Evolutionary conservation across 2,329 filamentous ascomycete genomes (phyloP).

Genomic region (Grosmannia huntii): DNA sequence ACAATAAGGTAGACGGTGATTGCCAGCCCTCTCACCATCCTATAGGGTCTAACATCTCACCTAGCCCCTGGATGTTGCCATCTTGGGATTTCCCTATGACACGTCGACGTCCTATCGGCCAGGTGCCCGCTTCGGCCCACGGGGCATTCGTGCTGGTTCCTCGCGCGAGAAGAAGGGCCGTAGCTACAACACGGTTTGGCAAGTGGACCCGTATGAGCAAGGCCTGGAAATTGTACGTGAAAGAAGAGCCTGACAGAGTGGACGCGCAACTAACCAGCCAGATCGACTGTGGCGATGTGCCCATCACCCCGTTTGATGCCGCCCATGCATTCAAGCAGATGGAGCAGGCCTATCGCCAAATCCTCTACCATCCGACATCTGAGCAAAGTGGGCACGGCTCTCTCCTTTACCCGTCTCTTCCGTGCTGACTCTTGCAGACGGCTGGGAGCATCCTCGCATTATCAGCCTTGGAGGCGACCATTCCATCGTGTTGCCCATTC

Average conservation of each 20-base stretch:
- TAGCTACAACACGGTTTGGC: conserved; percentile 10
- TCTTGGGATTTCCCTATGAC: conserved; percentile 12
- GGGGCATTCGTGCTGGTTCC: conserved; percentile 10
- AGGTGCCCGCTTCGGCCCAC: conserved; percentile 11
- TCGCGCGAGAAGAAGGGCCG: conserved; percentile 10
- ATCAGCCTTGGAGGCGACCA: conserved; percentile 18
- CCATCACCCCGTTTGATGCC: conserved; percentile 13
- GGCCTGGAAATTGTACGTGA: conserved; percentile 1
- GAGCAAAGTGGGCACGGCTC: neutral
- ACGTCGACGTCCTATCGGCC: conserved; percentile 11
- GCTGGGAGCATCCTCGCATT: conserved; percentile 9
- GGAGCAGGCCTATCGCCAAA: conserved; percentile 11
- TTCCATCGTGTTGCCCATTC: conserved; percentile 17
- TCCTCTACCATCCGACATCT: conserved; percentile 6
- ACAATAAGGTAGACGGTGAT: neutral
- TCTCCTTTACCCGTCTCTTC: neutral
- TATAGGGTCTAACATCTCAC: neutral
- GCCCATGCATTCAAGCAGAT: conserved; percentile 14
- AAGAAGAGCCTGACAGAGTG: neutral
- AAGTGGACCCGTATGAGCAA: conserved; percentile 9
- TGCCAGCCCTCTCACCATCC: no score
- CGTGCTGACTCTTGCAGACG: neutral
- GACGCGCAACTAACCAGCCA: neutral
- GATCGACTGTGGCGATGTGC: conserved; percentile 14
- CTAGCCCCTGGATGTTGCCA: conserved; percentile 8